These are phyloP conservation scores for Durio zibethinus DNA, from an alignment of 345 rosid species.

Conservation along the genomic window DNA sequence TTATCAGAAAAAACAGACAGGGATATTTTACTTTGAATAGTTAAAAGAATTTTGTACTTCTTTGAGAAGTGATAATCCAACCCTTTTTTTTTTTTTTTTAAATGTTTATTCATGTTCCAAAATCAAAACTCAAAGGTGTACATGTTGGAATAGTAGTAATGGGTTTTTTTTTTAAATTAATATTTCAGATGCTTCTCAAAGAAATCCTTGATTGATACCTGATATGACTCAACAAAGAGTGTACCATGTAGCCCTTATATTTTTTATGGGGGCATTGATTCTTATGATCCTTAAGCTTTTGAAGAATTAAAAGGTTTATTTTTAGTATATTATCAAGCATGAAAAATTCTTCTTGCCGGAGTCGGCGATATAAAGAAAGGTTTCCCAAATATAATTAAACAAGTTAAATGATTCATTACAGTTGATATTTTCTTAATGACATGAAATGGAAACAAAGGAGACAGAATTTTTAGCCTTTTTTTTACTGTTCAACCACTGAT, in stretches of 20 bases:
- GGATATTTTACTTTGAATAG: background rate
- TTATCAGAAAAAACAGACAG: background rate
- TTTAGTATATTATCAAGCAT: background rate
- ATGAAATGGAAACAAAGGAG: background rate
- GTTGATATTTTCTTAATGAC: constrained; percentile 6
- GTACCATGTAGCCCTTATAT: background rate
- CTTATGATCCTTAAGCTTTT: background rate
- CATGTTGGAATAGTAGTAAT: background rate
- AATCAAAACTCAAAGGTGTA: background rate
- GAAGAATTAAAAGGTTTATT: background rate
- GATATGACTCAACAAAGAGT: constrained; percentile 16
- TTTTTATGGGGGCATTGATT: background rate
- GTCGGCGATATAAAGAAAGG: constrained; percentile 14
- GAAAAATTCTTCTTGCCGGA: constrained; percentile 26
- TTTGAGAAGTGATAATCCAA: background rate
- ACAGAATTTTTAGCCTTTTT: constrained; percentile 31
- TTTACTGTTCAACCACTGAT: constrained; percentile 10
- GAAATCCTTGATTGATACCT: constrained; percentile 12
- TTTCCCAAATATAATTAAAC: constrained; percentile 21
- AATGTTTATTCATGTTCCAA: background rate
- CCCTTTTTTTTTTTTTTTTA: background rate
- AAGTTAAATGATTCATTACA: constrained; percentile 22
- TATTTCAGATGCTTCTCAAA: background rate
- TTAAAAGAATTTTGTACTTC: background rate
- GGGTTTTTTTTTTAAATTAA: background rate